phyloP scores from a whole-genome alignment of 345 rosid genomes.

The Physaria fendleri region DNA sequence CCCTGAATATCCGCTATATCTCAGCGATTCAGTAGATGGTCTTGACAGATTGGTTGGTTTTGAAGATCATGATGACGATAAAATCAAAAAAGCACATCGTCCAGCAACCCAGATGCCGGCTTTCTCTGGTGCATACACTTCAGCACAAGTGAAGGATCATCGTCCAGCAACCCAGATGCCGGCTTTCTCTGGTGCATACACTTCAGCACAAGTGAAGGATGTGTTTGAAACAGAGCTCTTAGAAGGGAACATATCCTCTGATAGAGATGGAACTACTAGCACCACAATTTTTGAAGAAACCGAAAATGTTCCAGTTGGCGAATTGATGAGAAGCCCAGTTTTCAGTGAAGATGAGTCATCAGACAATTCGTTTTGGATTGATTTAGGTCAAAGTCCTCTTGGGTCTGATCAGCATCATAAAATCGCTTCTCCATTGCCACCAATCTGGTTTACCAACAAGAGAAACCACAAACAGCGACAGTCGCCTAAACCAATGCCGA shows the following conservation, averaged over 20 bases:
- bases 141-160: conserved; percentile 78
- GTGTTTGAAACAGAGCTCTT: conserved; percentile 81
- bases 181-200: conserved; percentile 88
- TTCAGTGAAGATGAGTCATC: conserved; percentile 97
- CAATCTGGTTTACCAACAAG: conserved; percentile 62
- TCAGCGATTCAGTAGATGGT: conserved; percentile 81
- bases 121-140: conserved; percentile 84
- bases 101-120: conserved; percentile 73
- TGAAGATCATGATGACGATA: conserved; percentile 49
- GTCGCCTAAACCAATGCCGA: conserved; percentile 37
- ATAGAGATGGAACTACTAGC: conserved; percentile 73
- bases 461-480: conserved; percentile 49
- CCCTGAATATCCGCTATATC: conserved; percentile 81
- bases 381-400: conserved; percentile 91
- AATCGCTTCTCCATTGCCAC: conserved; percentile 64
- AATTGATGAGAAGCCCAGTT: conserved; percentile 89
- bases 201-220: conserved; percentile 87
- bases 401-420: conserved; percentile 59
- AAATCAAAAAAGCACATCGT: conserved; percentile 42
- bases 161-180: conserved; percentile 66
- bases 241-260: conserved; percentile 67
- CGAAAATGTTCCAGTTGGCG: conserved; percentile 85
- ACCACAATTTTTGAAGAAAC: conserved; percentile 83
- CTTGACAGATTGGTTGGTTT: conserved; percentile 53
- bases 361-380: conserved; percentile 90